Conservation (phyloP, 2,329 filamentous ascomycete genomes). For the Fusarium sp. region DNA sequence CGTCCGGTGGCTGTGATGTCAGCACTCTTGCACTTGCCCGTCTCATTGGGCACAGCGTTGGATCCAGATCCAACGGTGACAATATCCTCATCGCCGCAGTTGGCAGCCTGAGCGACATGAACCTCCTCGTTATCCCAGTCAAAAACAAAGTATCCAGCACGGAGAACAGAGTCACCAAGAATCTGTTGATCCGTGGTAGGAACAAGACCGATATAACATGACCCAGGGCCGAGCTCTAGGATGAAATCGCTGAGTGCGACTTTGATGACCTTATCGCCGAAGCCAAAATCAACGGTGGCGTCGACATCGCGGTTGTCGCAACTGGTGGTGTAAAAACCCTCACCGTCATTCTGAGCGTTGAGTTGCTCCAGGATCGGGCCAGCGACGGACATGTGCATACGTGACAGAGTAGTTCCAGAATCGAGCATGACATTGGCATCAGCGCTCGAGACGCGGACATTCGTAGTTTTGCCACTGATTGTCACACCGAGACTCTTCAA, state of each 20-base stretch:
- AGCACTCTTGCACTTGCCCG: conserved; percentile 54
- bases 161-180: conserved; percentile 58
- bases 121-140: conserved; percentile 60
- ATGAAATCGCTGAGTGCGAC: conserved; percentile 64
- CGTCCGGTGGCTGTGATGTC: conserved; percentile 39
- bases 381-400: conserved; percentile 60
- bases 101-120: conserved; percentile 57
- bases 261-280: conserved; percentile 56
- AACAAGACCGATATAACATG: conserved; percentile 60
- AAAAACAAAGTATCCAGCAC: conserved; percentile 61
- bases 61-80: conserved; percentile 52
- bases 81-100: conserved; percentile 56
- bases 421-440: conserved; percentile 63
- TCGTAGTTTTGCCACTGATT: conserved; percentile 30
- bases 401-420: conserved; percentile 64
- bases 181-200: conserved; percentile 58
- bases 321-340: conserved; percentile 60
- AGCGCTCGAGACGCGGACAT: conserved; percentile 45
- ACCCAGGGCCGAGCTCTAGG: conserved; percentile 56
- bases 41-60: conserved; percentile 51
- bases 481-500: conserved; percentile 52
- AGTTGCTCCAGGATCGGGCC: conserved; percentile 59
- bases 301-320: conserved; percentile 55
- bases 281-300: conserved; percentile 63
- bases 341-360: conserved; percentile 54